Evolutionary conservation across 768 basidiomycete genomes (phyloP), one percentile per base, ranked within the genome.

Genomic region (Trametes sanguinea): DNA sequence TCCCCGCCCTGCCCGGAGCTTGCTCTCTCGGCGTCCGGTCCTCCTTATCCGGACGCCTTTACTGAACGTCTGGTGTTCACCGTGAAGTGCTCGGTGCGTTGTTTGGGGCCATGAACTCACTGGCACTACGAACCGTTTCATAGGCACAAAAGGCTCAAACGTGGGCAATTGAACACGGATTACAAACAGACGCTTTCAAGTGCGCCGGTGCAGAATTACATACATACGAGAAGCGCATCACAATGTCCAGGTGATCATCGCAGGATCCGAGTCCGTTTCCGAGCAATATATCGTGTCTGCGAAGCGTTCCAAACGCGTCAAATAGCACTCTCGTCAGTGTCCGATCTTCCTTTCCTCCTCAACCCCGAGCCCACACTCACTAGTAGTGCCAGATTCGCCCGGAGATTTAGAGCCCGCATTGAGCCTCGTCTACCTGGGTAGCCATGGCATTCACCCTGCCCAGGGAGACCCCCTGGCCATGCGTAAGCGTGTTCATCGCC

Each of bases 371-470:
- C 37, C 35, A 54, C 44, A 48, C 50, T 44, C 59, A 53, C 57
- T 37, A 22, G 35, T 11, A 37, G 22, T 22, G 11, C 11, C 35
- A 37, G 6, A 11, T 37, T 22, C 11, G 7, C 27, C 11, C 9
- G 4, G 10, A 22, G 22, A 22, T 22, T 73, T 67, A 78, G 61
- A 85, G 71, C 22, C 85, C 85, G 67, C 88, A 89, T 51, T 69
- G 63, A 0, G 84, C 80, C 6, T 77, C 58, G 42, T 65, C 72
- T 7, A 87, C 81, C 61, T 82, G 71, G 2, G 61, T 72, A 5
- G 81, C 73, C 8, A 70, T 74, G 11, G 83, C 83, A 13, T 75
- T 46, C 17, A 87, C 76, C 29, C 80, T 73, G 9, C 87, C 87
- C 32, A 83, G 68, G 39, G 76, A 67, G 43, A 70, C 75, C 0